These are phyloP conservation scores for Plectosphaerella sp. DNA, from an alignment of 2,329 filamentous ascomycete genomes.

Conservation along the genomic window DNA sequence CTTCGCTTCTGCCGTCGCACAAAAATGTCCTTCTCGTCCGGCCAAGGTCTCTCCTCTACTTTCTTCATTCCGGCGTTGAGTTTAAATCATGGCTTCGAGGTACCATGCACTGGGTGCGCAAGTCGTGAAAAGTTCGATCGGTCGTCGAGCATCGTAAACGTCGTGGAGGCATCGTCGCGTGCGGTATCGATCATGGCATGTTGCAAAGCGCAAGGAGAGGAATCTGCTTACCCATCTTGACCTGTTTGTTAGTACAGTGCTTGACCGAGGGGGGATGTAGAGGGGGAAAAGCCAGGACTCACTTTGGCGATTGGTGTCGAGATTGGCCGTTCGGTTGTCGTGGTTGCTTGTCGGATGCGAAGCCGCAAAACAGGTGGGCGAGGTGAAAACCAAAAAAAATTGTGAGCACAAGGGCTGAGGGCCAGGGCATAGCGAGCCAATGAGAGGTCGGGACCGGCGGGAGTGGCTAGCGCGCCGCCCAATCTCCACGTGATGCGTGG, in stretches of 20 bases:
- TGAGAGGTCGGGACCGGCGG: conserved; percentile 3
- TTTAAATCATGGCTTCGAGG: too few relatives aligned
- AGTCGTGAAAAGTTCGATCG: not conserved
- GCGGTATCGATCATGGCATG: not conserved
- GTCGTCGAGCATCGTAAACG: conserved; percentile 6
- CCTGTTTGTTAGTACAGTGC: conserved; percentile 28
- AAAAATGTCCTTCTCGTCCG: too few relatives aligned
- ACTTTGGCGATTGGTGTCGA: conserved; percentile 13
- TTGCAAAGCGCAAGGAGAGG: conserved; percentile 5
- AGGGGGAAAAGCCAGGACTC: conserved; percentile 6
- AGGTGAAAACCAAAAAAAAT: conserved; percentile 7
- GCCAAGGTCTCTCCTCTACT: too few relatives aligned
- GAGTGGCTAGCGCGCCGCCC: not conserved
- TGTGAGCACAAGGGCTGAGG: conserved; percentile 1
- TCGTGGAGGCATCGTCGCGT: not conserved
- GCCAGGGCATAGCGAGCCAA: conserved; percentile 4
- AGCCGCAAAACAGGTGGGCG: conserved; percentile 2
- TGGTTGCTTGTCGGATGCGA: conserved; percentile 10
- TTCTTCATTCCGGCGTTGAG: too few relatives aligned
- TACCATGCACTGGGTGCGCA: too few relatives aligned
- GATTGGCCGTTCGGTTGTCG: conserved; percentile 5
- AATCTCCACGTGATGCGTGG: not conserved
- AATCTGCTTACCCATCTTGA: conserved; percentile 57
- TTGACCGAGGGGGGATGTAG: not conserved
- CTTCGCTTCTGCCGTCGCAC: too few relatives aligned